These are phyloP conservation scores for Gloeostereum incarnatum DNA, from an alignment of 768 basidiomycete species.

Conservation along the genomic window DNA sequence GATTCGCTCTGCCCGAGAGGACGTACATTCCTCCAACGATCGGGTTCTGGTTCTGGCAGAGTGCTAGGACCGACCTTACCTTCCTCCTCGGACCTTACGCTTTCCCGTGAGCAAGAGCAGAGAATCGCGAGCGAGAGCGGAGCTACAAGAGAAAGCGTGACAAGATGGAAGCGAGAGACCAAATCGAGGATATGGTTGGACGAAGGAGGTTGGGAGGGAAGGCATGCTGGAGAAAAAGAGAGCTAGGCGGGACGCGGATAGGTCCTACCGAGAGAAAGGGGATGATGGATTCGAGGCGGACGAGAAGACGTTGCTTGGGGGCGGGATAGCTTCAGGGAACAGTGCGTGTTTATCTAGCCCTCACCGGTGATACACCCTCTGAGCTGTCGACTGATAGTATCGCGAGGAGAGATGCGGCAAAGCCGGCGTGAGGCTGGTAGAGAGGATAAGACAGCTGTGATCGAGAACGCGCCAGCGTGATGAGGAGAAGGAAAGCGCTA, in stretches of 20 bases:
- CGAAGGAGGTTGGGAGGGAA: slow-evolving; percentile 74
- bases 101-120: slow-evolving; percentile 58
- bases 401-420: slow-evolving; percentile 66
- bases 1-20: slow-evolving; percentile 35
- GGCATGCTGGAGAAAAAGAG: slow-evolving; percentile 84
- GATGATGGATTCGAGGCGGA: slow-evolving; percentile 72
- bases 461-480: slow-evolving; percentile 55
- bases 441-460: slow-evolving; percentile 40
- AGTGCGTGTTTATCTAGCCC: slow-evolving; percentile 48
- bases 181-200: slow-evolving; percentile 69
- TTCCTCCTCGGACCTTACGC: slow-evolving; percentile 54
- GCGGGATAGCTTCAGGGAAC: slow-evolving; percentile 76
- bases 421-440: slow-evolving; percentile 52
- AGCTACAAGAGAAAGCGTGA: slow-evolving; percentile 59
- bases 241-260: slow-evolving; percentile 61
- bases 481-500: slow-evolving; percentile 79
- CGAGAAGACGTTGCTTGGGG: slow-evolving; percentile 74
- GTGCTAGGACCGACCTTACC: slow-evolving; percentile 64
- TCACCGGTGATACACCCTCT: background rate
- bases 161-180: slow-evolving; percentile 53
- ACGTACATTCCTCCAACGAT: slow-evolving; percentile 8
- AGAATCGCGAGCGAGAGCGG: slow-evolving; percentile 42
- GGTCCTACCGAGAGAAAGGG: slow-evolving; percentile 66
- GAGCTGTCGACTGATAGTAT: slow-evolving; percentile 34
- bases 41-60: slow-evolving; percentile 23